Evolutionary conservation across 129 eudicot species (phyloP).

Genomic region (Apium graveolens): DNA sequence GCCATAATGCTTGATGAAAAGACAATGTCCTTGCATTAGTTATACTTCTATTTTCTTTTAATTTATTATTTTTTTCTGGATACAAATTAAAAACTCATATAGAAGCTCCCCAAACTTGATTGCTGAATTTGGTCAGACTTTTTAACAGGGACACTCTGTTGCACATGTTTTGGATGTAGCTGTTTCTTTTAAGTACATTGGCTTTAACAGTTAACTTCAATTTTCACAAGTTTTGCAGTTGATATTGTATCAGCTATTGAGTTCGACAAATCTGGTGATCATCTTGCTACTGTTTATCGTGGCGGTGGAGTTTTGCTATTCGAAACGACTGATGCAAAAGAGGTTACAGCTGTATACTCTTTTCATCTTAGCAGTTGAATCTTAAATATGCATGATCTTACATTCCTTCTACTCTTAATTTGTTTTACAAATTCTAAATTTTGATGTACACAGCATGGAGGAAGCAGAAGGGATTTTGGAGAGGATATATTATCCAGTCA

Average conservation of each 20-base stretch:
- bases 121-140: too few relatives aligned
- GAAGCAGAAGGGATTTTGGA: constrained; percentile 74
- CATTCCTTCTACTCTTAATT: neutral
- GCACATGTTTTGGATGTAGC: neutral
- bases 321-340: constrained; percentile 87
- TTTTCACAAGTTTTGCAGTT: constrained; percentile 45
- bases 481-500: constrained; percentile 55
- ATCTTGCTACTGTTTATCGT: constrained; percentile 99
- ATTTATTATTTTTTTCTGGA: too few relatives aligned
- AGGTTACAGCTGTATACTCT: constrained; percentile 37
- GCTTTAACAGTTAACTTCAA: neutral
- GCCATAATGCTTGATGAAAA: too few relatives aligned
- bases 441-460: constrained; percentile 51
- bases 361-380: constrained; percentile 2
- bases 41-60: too few relatives aligned
- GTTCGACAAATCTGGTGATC: constrained; percentile 98
- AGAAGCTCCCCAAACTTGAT: too few relatives aligned
- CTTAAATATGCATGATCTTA: neutral
- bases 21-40: too few relatives aligned
- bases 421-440: constrained; percentile 11
- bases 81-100: too few relatives aligned
- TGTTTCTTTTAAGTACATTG: neutral
- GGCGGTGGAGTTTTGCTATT: constrained; percentile 98
- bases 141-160: neutral
- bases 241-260: constrained; percentile 95